These are phyloP conservation scores for Penicillium aurantiogriseum DNA, from an alignment of 2,329 filamentous ascomycete genomes.

Conservation along the genomic window DNA sequence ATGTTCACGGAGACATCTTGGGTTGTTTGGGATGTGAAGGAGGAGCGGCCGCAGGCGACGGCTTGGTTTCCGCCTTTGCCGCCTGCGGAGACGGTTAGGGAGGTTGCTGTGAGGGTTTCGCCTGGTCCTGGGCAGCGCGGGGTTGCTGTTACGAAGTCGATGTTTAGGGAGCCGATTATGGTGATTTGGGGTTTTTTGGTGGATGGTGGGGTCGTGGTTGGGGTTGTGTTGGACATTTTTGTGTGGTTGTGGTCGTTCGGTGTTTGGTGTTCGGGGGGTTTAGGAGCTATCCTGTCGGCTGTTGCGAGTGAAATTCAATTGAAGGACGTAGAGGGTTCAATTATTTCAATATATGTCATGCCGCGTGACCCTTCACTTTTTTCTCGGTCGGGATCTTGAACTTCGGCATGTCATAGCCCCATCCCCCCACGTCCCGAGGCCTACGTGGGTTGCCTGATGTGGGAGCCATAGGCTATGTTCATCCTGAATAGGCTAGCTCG, in stretches of 20 bases:
- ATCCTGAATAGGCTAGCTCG: background rate
- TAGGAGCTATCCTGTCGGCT: background rate
- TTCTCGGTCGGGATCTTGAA: background rate
- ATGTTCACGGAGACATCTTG: slow-evolving; percentile 55
- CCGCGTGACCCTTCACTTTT: background rate
- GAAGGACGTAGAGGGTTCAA: background rate
- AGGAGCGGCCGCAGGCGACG: slow-evolving; percentile 21
- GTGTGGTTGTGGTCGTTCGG: background rate
- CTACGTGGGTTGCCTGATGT: background rate
- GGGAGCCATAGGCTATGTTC: background rate
- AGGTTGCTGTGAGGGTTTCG: slow-evolving; percentile 75
- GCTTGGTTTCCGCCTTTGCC: slow-evolving; percentile 27
- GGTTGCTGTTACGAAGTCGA: slow-evolving; percentile 81
- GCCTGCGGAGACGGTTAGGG: slow-evolving; percentile 63
- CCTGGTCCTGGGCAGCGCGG: slow-evolving; percentile 73
- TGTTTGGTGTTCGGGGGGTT: background rate
- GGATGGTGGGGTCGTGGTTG: background rate
- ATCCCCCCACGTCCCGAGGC: background rate
- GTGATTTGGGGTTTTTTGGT: slow-evolving; percentile 53
- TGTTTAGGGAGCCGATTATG: slow-evolving; percentile 83
- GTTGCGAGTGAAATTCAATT: background rate
- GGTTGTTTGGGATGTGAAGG: slow-evolving; percentile 36
- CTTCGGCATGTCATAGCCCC: background rate
- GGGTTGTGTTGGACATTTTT: slow-evolving; percentile 14
- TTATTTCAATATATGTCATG: background rate